Base-by-base conservation (phyloP, 1,139 yeast genomes). In the Debaryomyces udenii region DNA sequence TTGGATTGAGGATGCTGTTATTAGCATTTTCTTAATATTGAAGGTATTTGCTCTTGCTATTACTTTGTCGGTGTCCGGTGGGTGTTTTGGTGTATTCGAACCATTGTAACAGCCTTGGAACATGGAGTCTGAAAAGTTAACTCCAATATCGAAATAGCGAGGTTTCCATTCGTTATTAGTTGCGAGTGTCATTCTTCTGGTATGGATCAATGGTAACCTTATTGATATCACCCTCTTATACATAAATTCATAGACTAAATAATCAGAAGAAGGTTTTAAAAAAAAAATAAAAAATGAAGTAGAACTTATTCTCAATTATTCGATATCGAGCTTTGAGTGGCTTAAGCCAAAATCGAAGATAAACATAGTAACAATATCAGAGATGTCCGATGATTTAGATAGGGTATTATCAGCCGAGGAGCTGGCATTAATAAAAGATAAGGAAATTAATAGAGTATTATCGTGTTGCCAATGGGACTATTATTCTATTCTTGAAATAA, bases 111-210 rank as follows among this genome's bases (percentile, higher is more conserved):
- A 51, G 1, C 99, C 99, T 38, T 74, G 76, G 61, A 88, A 94
- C 91, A 91, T 93, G 9, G 80, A 70, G 59, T 93, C 99, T 1
- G 96, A 85, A 55, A 93, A 76, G 59, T 93, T 93, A 51, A 90
- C 88, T 2, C 94, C 96, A 20, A 73, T 72, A 42, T 73, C 78
- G 47, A 69, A 73, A 50, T 72, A 73, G 36, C 70, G 60, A 28
- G 78, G 78, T 52, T 56, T 66, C 78, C 77, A 72, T 35, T 6
- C 30, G 20, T 31, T 16, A 24, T 11, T 33, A n/a, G 32, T 35
- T 13, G 32, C 27, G 17, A 16, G 24, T 17, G 37, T 34, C 37
- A 34, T 34, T 34, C 31, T 34, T 23, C 22, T 15, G 11, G 9
- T 17, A 10, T n/a, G 17, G 10, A 16, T 6, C 10, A 23, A 11